Percentiles rank a stretch among this genome's conserved stretches.
Conservation (phyloP, 345 rosid species). For the Citropsis articulata region DNA sequence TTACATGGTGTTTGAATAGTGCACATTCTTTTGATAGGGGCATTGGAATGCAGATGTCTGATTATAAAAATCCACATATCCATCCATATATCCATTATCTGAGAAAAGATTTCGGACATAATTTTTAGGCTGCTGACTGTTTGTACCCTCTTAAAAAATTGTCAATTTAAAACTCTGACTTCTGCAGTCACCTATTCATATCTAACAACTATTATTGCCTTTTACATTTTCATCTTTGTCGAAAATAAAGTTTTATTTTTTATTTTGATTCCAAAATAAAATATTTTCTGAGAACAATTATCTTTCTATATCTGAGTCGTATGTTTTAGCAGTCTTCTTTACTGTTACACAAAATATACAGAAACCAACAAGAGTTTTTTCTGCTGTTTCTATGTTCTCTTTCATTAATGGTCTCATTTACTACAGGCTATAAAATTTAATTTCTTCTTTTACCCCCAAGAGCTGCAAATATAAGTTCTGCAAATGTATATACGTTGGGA, state of each 20-base stretch:
- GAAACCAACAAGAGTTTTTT: background rate
- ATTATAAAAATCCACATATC: background rate
- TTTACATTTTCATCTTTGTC: background rate
- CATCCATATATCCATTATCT: background rate
- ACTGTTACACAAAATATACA: background rate
- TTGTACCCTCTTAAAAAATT: background rate
- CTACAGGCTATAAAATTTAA: background rate
- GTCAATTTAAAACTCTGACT: background rate
- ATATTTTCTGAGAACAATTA: background rate
- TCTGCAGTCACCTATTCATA: background rate
- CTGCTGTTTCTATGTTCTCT: background rate
- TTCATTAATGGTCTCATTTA: background rate
- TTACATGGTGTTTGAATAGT: background rate
- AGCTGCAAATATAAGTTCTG: background rate
- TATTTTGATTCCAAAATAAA: background rate
- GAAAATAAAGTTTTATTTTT: background rate
- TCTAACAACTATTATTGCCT: background rate
- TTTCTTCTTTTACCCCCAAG: background rate
- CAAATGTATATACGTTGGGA: background rate
- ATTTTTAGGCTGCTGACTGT: background rate
- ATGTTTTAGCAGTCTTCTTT: background rate
- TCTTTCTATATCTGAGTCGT: background rate
- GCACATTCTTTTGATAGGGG: background rate
- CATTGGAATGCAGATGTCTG: background rate
- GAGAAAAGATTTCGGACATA: background rate